Evolutionary conservation across 805 yeast species (phyloP), one percentile per base, ranked within the genome.

Genomic region (Candida golubevii): DNA sequence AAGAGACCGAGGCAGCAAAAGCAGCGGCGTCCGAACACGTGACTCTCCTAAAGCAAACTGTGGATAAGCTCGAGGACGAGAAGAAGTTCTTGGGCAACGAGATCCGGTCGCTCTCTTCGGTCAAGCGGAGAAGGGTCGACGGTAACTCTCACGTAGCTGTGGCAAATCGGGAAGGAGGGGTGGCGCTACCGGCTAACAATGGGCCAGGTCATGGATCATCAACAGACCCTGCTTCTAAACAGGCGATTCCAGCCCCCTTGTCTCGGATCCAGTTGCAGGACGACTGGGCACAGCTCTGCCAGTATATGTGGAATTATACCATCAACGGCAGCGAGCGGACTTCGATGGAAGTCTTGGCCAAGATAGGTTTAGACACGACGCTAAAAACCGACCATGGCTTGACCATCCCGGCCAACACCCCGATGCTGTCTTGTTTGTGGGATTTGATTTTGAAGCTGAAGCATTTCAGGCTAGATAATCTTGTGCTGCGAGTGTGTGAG

Each of bases 401-500:
- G 6, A 6, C 23, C 6, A 26, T 38, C 5, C 31, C 35, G 6
- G 46, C 50, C 4, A 55, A 60, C 30, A 58, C 60, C 11, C 68
- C 79, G 1, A 36, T 77, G 1, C 64, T 64, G 77, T 75, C 56
- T 69, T 34, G 60, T 59, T 35, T 82, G 0, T 49, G 72, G 13
- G 70, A 69, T 36, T 77, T 64, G 48, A 60, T 82, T 36, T 62
- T 77, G 40, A 48, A 56, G 2, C 63, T 69, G 41, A 75, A 76
- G 42, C 67, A 71, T 40, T 55, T 72, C 36, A 56, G 85, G 47
- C 62, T 82, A 34, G 85, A 81, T 52, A 61, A 68, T 15, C 61
- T 80, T 30, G 57, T 81, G 4, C 51, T 65, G n/a, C 64, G 62
- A n/a, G 69, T 80, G 39, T 54, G 64, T 31, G 40, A 40, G 23